Evolutionary conservation across 768 basidiomycete genomes (phyloP), one percentile per base, ranked within the genome.

Genomic region (Leucocoprinus leucothites): DNA sequence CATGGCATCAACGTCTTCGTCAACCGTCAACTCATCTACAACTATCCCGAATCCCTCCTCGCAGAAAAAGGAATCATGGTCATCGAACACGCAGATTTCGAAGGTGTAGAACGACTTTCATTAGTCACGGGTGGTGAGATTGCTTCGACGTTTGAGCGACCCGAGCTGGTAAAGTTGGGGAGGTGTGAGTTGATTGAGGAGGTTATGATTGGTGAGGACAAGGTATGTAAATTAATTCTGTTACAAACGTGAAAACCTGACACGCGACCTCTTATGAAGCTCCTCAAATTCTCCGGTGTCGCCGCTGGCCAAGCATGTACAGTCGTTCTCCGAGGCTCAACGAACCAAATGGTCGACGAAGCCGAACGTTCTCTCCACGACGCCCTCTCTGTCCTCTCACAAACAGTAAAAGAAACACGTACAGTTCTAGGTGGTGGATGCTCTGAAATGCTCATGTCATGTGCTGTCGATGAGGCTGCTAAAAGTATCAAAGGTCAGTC

Each of bases 241-340:
- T 22, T 3, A 19, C 6, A 21, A 45, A 45, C 18, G 19, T 11
- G 5, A 31, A 31, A 34, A 34, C 5, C 31, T 5, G 31, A 34
- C 13, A 13, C 5, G 5, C 13, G 5, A 13, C 31, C 5, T 41
- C 40, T 21, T 21, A 11, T 5, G 24, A 19, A 98, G 95, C 81
- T 99, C 58, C 97, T 98, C 77, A 99, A 98, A 74, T 99, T 99
- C 79, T 98, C 97, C 8, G 97, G 97, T 41, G 96, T 99, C 40
- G 94, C 95, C 11, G 94, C 96, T 18, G 96, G 96, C 11, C 87
- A 96, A 71, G 97, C 97, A 19, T 98, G 97, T 69, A 99, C 97
- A 0, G 94, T 98, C 50, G 96, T 99, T 25, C 82, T 99, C 7
- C 91, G 97, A 34, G 97, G 97, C 13, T 97, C 95, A 36, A 98